A percentile compares a stretch with the other conserved stretches of the same genome.
phyloP scores from a whole-genome alignment of 2,329 filamentous ascomycete species.

The Cercospora sojina region DNA sequence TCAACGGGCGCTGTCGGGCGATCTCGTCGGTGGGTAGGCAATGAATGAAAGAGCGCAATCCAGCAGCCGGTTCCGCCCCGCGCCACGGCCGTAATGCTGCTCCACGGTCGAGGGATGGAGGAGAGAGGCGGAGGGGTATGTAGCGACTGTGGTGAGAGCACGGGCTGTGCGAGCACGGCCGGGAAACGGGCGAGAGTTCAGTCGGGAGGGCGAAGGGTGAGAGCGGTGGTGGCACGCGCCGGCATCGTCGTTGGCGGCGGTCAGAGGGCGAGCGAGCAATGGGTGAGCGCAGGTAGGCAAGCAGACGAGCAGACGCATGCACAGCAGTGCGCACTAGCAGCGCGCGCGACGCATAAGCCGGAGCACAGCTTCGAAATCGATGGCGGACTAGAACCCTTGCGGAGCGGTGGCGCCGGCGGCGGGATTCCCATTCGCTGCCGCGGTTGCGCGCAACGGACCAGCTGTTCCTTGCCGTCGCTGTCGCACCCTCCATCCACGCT shows the following conservation, averaged over 20 bases:
- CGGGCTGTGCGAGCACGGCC: background rate
- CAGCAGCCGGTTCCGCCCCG: background rate
- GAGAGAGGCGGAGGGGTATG: background rate
- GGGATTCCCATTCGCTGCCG: background rate
- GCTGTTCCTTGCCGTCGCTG: background rate
- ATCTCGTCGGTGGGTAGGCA: background rate
- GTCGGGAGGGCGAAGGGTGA: background rate
- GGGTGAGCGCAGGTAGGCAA: background rate
- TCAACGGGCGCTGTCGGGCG: background rate
- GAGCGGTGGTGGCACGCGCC: background rate
- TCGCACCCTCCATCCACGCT: background rate
- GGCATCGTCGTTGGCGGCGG: background rate
- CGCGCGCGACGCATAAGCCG: background rate
- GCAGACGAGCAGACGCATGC: background rate
- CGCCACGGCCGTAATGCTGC: background rate
- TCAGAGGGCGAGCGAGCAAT: background rate
- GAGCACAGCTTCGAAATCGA: background rate
- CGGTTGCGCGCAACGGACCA: background rate
- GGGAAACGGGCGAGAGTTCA: background rate
- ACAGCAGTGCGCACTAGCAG: background rate
- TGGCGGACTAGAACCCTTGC: background rate
- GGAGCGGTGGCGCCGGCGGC: background rate
- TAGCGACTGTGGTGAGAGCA: slow-evolving; percentile 1
- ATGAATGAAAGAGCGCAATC: background rate
- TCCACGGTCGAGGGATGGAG: background rate